Evolutionary conservation across 2,329 filamentous ascomycete genomes (phyloP).

Genomic region (Dendrostoma leiphaemia): DNA sequence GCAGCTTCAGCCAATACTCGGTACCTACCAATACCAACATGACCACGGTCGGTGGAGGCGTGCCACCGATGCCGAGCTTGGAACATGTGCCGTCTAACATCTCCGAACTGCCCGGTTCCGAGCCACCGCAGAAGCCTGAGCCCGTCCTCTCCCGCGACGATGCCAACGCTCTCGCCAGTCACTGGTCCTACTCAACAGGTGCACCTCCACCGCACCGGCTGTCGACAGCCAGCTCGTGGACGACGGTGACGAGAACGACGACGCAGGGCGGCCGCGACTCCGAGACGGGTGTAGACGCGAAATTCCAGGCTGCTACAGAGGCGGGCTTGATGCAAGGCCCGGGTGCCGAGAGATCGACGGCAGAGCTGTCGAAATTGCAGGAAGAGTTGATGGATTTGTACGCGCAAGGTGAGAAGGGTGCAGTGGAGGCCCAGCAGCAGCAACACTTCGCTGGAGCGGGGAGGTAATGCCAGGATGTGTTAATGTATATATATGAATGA

Average conservation of each 20-base stretch:
- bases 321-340: background rate
- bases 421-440: background rate
- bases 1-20: background rate
- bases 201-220: background rate
- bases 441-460: background rate
- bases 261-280: conserved; percentile 2
- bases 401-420: background rate
- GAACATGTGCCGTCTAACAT: too few relatives aligned
- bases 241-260: conserved; percentile 5
- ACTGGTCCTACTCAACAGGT: conserved; percentile 2
- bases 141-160: conserved; percentile 4
- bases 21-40: background rate
- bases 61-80: conserved; percentile 8
- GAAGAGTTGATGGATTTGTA: conserved; percentile 3
- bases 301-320: too few relatives aligned
- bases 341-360: background rate
- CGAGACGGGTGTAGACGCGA: background rate
- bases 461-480: background rate
- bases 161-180: conserved; percentile 4
- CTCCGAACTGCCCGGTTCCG: background rate
- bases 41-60: background rate
- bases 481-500: background rate
- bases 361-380: background rate
- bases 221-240: conserved; percentile 12
- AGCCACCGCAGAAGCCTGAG: background rate